These are phyloP conservation scores for Rutstroemia sp. DNA, from an alignment of 2,329 filamentous ascomycete species.

Conservation along the genomic window DNA sequence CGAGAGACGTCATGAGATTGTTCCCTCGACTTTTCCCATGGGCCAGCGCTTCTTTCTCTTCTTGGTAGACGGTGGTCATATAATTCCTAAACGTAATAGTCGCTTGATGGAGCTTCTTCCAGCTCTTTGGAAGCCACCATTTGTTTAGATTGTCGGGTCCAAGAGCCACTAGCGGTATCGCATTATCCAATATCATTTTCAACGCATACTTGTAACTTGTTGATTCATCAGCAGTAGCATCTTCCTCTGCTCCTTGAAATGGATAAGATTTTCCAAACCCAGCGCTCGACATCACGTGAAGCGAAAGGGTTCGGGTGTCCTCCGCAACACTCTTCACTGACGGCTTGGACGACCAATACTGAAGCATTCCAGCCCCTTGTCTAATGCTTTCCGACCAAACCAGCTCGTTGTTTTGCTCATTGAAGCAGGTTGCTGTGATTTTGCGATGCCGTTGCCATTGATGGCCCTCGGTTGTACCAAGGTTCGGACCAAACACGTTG, in stretches of 20 bases:
- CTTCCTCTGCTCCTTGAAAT: constrained; percentile 1
- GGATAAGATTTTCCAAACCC: constrained; percentile 6
- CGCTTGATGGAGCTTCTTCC: not conserved
- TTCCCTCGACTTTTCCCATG: not conserved
- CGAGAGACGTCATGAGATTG: constrained; percentile 5
- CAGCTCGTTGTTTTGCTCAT: not conserved
- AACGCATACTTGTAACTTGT: not conserved
- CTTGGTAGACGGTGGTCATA: not conserved
- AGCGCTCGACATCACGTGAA: constrained; percentile 4
- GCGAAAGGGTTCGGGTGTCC: not conserved
- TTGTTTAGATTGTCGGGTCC: constrained; percentile 2
- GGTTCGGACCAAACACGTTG: constrained; percentile 2
- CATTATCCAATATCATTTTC: constrained; percentile 1
- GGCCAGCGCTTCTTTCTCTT: not conserved
- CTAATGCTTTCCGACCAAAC: not conserved
- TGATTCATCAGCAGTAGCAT: not conserved
- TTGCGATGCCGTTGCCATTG: constrained; percentile 7
- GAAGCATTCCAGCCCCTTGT: not conserved
- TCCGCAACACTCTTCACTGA: not conserved
- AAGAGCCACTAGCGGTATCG: not conserved
- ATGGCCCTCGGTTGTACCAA: not conserved
- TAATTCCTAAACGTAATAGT: not conserved
- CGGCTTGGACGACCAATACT: not conserved
- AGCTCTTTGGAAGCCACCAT: constrained; percentile 3
- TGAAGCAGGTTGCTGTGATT: not conserved